These are phyloP conservation scores for Mrakiaceae sp. DNA, from an alignment of 1,284 basidiomycete genomes.

Conservation along the genomic window DNA sequence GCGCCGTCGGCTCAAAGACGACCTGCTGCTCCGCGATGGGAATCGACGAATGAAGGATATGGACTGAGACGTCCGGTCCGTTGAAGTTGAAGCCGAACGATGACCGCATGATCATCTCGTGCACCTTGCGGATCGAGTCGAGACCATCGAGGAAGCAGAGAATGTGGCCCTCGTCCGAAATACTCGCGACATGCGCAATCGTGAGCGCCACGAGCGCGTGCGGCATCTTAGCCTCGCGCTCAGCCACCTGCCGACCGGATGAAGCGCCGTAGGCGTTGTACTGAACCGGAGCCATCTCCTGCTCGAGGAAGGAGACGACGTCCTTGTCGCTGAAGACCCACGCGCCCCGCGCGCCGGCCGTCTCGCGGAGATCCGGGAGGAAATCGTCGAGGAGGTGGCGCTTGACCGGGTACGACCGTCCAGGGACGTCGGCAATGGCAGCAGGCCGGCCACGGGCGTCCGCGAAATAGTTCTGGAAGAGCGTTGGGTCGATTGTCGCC, in stretches of 20 bases:
- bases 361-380: conserved; percentile 42
- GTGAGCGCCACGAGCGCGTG: conserved; percentile 10
- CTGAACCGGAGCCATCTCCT: conserved; percentile 48
- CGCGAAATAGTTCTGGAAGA: conserved; percentile 81
- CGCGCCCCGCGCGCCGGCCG: conserved; percentile 33
- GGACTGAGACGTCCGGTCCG: conserved; percentile 54
- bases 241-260: background rate
- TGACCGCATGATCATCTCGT: conserved; percentile 41
- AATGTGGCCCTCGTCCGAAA: conserved; percentile 14
- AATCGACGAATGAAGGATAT: conserved; percentile 82
- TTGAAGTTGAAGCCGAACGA: conserved; percentile 57
- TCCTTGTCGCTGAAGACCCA: conserved; percentile 68
- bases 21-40: conserved; percentile 82
- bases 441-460: conserved; percentile 51
- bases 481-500: conserved; percentile 80
- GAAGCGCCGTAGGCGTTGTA: background rate
- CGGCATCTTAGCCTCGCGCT: conserved; percentile 66
- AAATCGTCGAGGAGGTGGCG: conserved; percentile 76
- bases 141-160: conserved; percentile 18
- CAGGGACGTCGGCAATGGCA: conserved; percentile 74
- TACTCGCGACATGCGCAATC: conserved; percentile 12
- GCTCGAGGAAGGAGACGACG: conserved; percentile 64
- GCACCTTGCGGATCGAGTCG: conserved; percentile 36
- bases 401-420: conserved; percentile 78
- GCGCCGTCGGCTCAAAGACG: conserved; percentile 70